A percentile compares a stretch with the other conserved stretches of the same genome.
Evolutionary conservation across 192 early-diverging fungal genomes (phyloP).

Genomic region (Spinellus fusiger): DNA sequence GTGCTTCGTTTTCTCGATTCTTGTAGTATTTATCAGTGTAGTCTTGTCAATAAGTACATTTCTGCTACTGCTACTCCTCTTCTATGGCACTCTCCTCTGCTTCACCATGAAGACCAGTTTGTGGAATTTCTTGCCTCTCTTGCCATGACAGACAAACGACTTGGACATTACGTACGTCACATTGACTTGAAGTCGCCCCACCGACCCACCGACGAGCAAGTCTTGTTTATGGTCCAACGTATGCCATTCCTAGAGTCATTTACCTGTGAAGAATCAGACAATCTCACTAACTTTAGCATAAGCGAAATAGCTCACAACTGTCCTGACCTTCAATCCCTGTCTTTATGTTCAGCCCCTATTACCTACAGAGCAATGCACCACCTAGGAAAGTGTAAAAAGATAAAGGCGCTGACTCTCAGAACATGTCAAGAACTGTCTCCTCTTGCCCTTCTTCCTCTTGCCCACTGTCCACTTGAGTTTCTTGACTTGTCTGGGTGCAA

Average conservation of each 20-base stretch:
- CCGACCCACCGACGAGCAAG: background rate
- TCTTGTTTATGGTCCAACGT: background rate
- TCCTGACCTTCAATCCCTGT: background rate
- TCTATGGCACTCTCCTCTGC: constrained; percentile 1
- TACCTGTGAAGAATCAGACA: background rate
- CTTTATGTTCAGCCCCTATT: background rate
- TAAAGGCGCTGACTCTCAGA: constrained; percentile 4
- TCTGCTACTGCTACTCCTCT: constrained; percentile 6
- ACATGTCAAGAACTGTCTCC: constrained; percentile 3
- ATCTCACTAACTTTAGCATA: background rate
- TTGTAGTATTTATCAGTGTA: background rate
- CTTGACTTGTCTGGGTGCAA: constrained; percentile 18
- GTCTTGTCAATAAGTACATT: constrained; percentile 7
- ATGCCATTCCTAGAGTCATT: background rate
- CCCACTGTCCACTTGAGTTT: constrained; percentile 9
- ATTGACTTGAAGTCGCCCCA: background rate
- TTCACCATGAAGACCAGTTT: background rate
- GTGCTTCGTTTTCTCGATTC: background rate
- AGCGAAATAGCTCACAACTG: background rate
- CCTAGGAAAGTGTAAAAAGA: constrained; percentile 8
- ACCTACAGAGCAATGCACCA: constrained; percentile 22
- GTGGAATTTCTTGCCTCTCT: background rate
- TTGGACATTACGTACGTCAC: background rate
- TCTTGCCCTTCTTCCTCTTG: constrained; percentile 20
- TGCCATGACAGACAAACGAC: background rate